Conservation (phyloP, 2,329 filamentous ascomycete species). For the Cladosporium sp. region DNA sequence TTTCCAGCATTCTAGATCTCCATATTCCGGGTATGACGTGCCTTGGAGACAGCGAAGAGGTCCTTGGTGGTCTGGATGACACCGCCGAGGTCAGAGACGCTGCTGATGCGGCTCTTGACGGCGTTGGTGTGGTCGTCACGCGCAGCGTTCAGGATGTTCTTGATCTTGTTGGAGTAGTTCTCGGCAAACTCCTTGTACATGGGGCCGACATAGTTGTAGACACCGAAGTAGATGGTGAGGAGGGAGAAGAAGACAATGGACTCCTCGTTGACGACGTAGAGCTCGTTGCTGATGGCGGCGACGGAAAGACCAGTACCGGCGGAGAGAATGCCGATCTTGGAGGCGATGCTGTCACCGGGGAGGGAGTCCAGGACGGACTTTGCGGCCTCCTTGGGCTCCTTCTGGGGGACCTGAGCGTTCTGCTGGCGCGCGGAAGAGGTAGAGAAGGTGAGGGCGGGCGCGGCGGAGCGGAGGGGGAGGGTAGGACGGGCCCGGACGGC, state of each 20-base stretch:
- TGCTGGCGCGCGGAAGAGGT: constrained; percentile 62
- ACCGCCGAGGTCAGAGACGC: constrained; percentile 88
- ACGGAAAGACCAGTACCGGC: constrained; percentile 86
- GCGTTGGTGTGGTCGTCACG: constrained; percentile 93
- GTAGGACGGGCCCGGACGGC: constrained; percentile 74
- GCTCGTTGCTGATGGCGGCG: constrained; percentile 98
- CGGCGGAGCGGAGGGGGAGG: constrained; percentile 71
- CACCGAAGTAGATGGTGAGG: constrained; percentile 85
- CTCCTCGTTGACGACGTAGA: constrained; percentile 99
- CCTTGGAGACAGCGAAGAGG: constrained; percentile 98
- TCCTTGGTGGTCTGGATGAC: constrained; percentile 97
- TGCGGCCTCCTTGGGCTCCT: constrained; percentile 95
- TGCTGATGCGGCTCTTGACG: constrained; percentile 91
- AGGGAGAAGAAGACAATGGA: constrained; percentile 91
- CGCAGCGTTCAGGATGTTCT: constrained; percentile 90
- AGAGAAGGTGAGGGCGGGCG: constrained; percentile 70
- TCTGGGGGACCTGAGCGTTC: constrained; percentile 67
- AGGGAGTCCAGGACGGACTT: constrained; percentile 92
- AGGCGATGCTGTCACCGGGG: constrained; percentile 86
- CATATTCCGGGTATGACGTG: constrained; percentile 44
- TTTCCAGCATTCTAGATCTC: not conserved
- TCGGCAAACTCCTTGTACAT: constrained; percentile 92
- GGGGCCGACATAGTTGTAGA: constrained; percentile 92
- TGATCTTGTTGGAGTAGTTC: constrained; percentile 86
- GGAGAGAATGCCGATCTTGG: constrained; percentile 96